Evolutionary conservation across 2,329 filamentous ascomycete genomes (phyloP).

Genomic region (Botrytis cinerea): DNA sequence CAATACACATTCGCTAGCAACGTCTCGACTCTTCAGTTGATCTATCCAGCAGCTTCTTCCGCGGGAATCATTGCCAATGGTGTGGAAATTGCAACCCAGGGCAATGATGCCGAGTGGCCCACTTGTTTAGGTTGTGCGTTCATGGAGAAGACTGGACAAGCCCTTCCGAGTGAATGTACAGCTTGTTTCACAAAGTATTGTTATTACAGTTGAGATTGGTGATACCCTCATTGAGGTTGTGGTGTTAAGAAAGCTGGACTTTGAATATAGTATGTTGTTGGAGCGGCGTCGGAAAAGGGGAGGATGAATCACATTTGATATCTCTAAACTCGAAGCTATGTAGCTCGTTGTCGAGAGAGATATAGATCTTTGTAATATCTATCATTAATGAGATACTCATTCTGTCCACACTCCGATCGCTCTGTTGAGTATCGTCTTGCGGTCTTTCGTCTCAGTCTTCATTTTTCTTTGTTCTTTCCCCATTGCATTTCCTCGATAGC

Average conservation of each 20-base stretch:
- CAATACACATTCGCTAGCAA: slow-evolving; percentile 44
- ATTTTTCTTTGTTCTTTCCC: neutral
- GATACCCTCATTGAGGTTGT: neutral
- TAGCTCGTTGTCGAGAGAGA: too few species aligned
- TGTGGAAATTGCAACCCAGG: slow-evolving; percentile 44
- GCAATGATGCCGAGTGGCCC: slow-evolving; percentile 41
- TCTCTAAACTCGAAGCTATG: neutral
- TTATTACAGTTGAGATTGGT: slow-evolving; percentile 26
- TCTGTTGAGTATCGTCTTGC: neutral
- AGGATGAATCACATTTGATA: too few species aligned
- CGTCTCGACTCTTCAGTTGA: slow-evolving; percentile 39
- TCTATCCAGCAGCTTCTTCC: slow-evolving; percentile 43
- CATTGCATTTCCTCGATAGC: neutral
- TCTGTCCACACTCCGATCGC: neutral
- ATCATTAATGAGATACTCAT: neutral
- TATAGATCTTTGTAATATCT: neutral
- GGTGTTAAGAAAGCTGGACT: neutral
- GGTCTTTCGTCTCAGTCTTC: neutral
- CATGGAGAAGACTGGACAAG: slow-evolving; percentile 40
- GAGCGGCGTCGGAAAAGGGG: neutral
- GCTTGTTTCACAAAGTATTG: slow-evolving; percentile 48
- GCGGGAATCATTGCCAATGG: slow-evolving; percentile 47
- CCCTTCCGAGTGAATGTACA: slow-evolving; percentile 42
- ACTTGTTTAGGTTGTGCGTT: slow-evolving; percentile 49
- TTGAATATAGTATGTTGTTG: neutral